These are phyloP conservation scores for Populus simonii DNA, from an alignment of 345 rosid genomes.

Conservation along the genomic window DNA sequence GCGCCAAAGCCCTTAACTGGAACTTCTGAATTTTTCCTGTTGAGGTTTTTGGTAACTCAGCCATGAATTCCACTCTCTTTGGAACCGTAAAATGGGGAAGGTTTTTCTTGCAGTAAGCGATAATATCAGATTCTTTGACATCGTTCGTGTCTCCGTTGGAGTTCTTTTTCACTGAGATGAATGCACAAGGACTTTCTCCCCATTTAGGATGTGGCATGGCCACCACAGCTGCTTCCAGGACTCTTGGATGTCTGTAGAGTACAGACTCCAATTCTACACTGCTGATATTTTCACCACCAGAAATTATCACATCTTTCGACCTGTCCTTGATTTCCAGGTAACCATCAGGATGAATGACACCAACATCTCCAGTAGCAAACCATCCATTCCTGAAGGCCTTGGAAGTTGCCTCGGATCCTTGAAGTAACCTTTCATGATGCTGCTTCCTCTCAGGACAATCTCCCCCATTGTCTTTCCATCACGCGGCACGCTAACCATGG, in stretches of 20 bases:
- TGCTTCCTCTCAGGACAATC: slow-evolving; percentile 63
- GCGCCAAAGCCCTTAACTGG: slow-evolving; percentile 34
- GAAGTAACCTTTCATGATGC: slow-evolving; percentile 76
- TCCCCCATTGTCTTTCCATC: slow-evolving; percentile 69
- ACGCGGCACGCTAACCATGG: slow-evolving; percentile 54
- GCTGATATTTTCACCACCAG: slow-evolving; percentile 49
- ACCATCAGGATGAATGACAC: slow-evolving; percentile 47
- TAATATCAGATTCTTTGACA: slow-evolving; percentile 31
- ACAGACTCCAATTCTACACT: slow-evolving; percentile 45
- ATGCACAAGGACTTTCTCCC: slow-evolving; percentile 53
- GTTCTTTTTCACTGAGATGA: slow-evolving; percentile 22
- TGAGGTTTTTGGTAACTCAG: no score
- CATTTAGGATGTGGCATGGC: slow-evolving; percentile 40
- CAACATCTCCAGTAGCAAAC: slow-evolving; percentile 47
- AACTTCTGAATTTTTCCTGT: no score
- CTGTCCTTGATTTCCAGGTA: slow-evolving; percentile 47
- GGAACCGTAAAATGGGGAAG: no score
- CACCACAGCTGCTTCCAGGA: slow-evolving; percentile 48
- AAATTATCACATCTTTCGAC: slow-evolving; percentile 47
- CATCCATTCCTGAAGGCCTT: slow-evolving; percentile 50
- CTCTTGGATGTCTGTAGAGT: slow-evolving; percentile 37
- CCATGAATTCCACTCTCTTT: no score
- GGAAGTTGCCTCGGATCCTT: slow-evolving; percentile 48
- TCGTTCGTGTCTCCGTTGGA: slow-evolving; percentile 15
- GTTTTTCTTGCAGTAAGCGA: no score